phyloP scores from a whole-genome alignment of 306 rosid genomes.

The Prunus mira region DNA sequence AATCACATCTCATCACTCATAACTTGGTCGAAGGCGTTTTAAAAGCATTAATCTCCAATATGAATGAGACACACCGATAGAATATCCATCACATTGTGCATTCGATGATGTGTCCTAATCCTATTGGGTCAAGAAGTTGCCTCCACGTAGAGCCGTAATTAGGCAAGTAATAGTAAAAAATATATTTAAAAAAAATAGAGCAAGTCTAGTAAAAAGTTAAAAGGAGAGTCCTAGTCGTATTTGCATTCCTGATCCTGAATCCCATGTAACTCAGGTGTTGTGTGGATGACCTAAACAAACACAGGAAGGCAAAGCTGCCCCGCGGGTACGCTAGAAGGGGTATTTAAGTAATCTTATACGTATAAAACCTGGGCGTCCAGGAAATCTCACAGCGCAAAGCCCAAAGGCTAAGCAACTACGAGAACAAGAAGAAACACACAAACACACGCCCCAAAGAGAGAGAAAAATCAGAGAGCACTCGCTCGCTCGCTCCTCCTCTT shows the following conservation, averaged over 20 bases:
- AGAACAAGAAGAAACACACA: slow-evolving; percentile 1
- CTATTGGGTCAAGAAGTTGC: background rate
- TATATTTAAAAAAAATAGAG: no score
- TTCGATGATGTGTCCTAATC: background rate
- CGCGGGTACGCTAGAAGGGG: background rate
- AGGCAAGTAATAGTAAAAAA: background rate
- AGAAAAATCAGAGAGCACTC: slow-evolving; percentile 21
- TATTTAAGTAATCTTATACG: background rate
- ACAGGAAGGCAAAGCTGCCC: background rate
- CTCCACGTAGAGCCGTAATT: background rate
- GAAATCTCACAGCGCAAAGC: slow-evolving; percentile 8
- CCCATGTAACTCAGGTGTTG: background rate
- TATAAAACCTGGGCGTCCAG: slow-evolving; percentile 18
- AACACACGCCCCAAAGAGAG: background rate
- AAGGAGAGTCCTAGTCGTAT: background rate
- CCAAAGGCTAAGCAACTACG: background rate
- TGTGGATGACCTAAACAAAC: slow-evolving; percentile 19
- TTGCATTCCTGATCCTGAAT: background rate
- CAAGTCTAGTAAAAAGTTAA: background rate
- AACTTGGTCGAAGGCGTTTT: background rate
- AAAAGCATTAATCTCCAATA: background rate
- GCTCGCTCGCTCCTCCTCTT: slow-evolving; percentile 25
- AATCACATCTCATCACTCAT: no score
- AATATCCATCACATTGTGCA: background rate
- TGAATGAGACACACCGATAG: background rate